Conservation (phyloP, 148 eudicot species). For the Polygonum maritimum region DNA sequence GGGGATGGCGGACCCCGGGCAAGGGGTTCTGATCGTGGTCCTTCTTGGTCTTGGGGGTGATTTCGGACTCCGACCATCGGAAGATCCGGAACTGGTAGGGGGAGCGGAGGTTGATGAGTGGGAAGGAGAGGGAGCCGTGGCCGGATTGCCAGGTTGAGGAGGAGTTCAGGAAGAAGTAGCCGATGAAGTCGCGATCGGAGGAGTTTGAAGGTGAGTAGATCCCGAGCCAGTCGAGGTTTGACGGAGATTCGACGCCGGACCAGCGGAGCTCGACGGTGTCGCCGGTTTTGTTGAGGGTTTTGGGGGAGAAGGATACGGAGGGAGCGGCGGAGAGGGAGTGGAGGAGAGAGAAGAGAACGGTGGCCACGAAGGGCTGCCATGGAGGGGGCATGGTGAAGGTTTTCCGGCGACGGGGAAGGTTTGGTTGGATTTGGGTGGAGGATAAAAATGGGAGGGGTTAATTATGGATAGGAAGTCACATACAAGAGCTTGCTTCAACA, state of each 20-base stretch:
- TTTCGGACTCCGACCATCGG: slow-evolving; percentile 60
- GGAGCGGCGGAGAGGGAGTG: slow-evolving; percentile 10
- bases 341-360: slow-evolving; percentile 19
- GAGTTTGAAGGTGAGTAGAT: slow-evolving; percentile 77
- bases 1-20: slow-evolving; percentile 53
- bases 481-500: background rate
- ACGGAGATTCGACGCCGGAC: slow-evolving; percentile 54
- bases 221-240: slow-evolving; percentile 77
- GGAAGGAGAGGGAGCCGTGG: slow-evolving; percentile 62
- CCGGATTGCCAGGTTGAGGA: slow-evolving; percentile 59
- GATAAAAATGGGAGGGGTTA: background rate
- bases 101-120: slow-evolving; percentile 58
- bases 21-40: slow-evolving; percentile 87
- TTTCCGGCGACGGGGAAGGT: background rate
- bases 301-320: slow-evolving; percentile 33
- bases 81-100: slow-evolving; percentile 76
- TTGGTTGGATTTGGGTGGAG: background rate
- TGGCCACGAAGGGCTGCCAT: slow-evolving; percentile 2
- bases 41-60: slow-evolving; percentile 27
- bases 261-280: slow-evolving; percentile 48
- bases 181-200: slow-evolving; percentile 46
- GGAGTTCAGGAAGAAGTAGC: slow-evolving; percentile 53
- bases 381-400: background rate
- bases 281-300: slow-evolving; percentile 47
- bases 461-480: background rate